Evolutionary conservation across 306 rosid genomes (phyloP), one percentile per base, ranked within the genome.

Genomic region (Urtica urens): DNA sequence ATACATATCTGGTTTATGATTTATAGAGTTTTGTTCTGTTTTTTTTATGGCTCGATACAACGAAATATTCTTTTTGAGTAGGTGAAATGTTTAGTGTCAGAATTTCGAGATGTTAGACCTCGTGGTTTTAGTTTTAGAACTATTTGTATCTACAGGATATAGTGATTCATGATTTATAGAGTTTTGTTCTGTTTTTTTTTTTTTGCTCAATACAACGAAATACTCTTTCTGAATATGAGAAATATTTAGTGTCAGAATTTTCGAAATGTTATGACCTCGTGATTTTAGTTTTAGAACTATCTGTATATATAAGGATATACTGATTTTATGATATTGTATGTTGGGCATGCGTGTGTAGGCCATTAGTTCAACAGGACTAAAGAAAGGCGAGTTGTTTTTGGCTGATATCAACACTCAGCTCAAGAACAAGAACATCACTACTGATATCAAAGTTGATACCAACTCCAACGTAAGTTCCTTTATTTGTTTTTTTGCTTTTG

Each of bases 371-470:
- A 55, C 96, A 11, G 83, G 87, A 47, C 79, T 68, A 14, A 82
- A 69, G 71, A 87, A 68, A 50, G 96, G 94, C 27, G 93, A 82
- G 5, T 33, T 68, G 23, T 71, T 82, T 62, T 31, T 80, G 44
- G 96, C 77, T 62, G 96, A 87, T 73, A 75, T 87, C 35, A 87
- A 72, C 40, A 80, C 94, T 41, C 92, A 87, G 49, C 57, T 87
- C 76, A 82, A 80, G 80, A 76, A 71, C 69, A 78, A 54, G 51
- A 87, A 87, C 47, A 15, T 87, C 69, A 87, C 96, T 11, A 68
- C 92, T 10, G 96, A 82, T 64, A 46, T 87, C 80, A 87, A 82
- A 78, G 93, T 87, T 46, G 96, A 80, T 74, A 72, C 94, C 0
- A 60, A 38, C 62, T 75, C 96, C 47, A 82, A 80, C 65, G 96